Percentiles rank a stretch among this genome's conserved stretches.
phyloP scores from a whole-genome alignment of 2,329 filamentous ascomycete genomes.

The Aspergillus clavatus region DNA sequence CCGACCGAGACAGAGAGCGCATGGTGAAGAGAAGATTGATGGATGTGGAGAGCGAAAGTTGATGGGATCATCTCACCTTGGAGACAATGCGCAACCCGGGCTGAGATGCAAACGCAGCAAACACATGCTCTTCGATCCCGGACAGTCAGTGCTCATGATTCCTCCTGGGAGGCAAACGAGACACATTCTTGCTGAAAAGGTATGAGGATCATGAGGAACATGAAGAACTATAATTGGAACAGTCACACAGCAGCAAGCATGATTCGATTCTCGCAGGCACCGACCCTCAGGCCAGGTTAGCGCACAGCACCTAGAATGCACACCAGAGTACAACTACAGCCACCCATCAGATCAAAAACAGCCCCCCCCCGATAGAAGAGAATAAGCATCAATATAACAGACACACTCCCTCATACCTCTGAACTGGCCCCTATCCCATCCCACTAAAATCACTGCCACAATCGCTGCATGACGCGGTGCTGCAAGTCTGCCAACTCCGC shows the following conservation, averaged over 20 bases:
- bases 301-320: too few species aligned
- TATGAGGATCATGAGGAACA: too few species aligned
- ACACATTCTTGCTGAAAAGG: too few species aligned
- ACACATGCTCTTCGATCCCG: too few species aligned
- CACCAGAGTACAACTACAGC: too few species aligned
- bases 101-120: conserved; percentile 22
- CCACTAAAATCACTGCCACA: conserved; percentile 1
- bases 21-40: conserved; percentile 24
- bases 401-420: neutral
- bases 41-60: conserved; percentile 11
- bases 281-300: too few species aligned
- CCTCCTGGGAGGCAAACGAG: too few species aligned
- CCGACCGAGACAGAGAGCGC: conserved; percentile 29
- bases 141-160: too few species aligned
- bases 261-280: too few species aligned
- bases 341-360: too few species aligned
- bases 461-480: neutral
- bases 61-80: conserved; percentile 2
- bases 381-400: neutral
- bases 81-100: neutral
- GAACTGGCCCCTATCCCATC: neutral
- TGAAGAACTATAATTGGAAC: too few species aligned
- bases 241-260: neutral
- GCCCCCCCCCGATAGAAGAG: too few species aligned
- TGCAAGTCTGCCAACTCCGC: neutral